phyloP scores from a whole-genome alignment of 139 green algal species.

The Coelastrella sp. region DNA sequence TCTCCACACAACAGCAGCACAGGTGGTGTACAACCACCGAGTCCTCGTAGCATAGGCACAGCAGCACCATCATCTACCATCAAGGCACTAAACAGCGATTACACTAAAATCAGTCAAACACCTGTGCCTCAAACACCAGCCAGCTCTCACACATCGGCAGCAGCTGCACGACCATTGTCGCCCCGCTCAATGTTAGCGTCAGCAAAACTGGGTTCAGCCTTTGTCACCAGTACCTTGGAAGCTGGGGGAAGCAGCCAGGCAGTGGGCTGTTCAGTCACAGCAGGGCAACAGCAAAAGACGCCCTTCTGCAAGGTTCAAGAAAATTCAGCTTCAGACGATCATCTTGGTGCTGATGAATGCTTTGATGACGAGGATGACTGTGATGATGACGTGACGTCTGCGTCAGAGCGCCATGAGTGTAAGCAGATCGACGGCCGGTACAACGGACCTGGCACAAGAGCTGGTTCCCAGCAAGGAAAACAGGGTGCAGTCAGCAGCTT shows the following conservation, averaged over 20 bases:
- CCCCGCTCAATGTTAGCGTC: conserved; percentile 30
- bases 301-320: neutral
- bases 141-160: neutral
- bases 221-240: neutral
- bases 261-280: neutral
- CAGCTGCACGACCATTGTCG: neutral
- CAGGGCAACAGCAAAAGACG: neutral
- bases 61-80: neutral
- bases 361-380: too few relatives aligned
- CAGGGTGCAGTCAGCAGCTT: too few relatives aligned
- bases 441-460: too few relatives aligned
- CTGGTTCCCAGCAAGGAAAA: too few relatives aligned
- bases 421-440: too few relatives aligned
- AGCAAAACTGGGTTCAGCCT: conserved; percentile 1
- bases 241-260: neutral
- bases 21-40: neutral
- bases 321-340: too few relatives aligned
- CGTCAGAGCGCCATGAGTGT: too few relatives aligned
- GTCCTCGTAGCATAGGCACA: too few relatives aligned
- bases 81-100: neutral
- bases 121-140: too few relatives aligned
- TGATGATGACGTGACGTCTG: too few relatives aligned
- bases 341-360: too few relatives aligned
- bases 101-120: neutral
- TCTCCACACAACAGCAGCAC: neutral